phyloP scores from a whole-genome alignment of 2,329 filamentous ascomycete species.

The Alternaria angustiovoidea region DNA sequence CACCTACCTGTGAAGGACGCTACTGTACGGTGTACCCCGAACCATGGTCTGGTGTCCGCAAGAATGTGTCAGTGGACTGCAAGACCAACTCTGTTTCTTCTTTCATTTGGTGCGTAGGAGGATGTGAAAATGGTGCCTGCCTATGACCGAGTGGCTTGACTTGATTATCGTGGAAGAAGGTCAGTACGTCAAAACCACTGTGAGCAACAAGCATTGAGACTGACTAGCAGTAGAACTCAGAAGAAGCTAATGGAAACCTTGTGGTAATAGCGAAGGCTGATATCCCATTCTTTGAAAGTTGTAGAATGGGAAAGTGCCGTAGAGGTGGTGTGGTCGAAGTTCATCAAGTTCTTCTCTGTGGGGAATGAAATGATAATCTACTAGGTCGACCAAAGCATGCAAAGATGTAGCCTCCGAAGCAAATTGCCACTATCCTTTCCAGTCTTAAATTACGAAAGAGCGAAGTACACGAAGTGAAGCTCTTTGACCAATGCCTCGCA shows the following conservation, averaged over 20 bases:
- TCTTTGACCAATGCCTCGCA: not conserved
- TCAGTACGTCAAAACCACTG: not conserved
- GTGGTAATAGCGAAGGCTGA: not conserved
- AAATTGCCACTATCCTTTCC: not conserved
- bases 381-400: not conserved
- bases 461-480: not conserved
- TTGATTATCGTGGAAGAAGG: not conserved
- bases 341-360: not conserved
- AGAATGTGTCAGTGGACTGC: not conserved
- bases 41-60: not conserved
- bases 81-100: not conserved
- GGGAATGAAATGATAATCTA: too few relatives aligned
- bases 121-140: not conserved
- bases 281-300: not conserved
- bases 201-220: not conserved
- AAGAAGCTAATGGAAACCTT: not conserved
- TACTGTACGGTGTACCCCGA: not conserved
- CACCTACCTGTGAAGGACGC: not conserved
- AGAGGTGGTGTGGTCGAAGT: not conserved
- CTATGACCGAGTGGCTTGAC: not conserved
- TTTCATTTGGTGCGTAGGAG: not conserved
- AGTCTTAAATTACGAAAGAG: not conserved
- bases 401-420: too few relatives aligned
- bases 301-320: not conserved
- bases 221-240: not conserved